Conservation (phyloP, 345 rosid species). For the Draba incana region DNA sequence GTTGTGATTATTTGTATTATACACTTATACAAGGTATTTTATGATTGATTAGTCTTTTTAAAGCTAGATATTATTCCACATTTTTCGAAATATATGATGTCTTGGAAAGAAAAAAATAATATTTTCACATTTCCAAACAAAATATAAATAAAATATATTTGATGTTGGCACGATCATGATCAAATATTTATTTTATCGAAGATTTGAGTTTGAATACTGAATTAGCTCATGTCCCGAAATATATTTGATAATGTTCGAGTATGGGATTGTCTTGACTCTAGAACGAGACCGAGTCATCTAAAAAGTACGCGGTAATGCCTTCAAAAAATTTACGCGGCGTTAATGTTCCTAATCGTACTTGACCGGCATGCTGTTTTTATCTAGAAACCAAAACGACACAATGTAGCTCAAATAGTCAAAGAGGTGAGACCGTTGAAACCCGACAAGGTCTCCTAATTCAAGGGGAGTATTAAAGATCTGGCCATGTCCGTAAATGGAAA, state of each 20-base stretch:
- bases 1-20: too few species aligned
- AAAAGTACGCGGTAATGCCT: constrained; percentile 14
- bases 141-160: too few species aligned
- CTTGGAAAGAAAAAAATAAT: too few species aligned
- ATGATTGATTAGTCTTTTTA: too few species aligned
- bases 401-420: constrained; percentile 14
- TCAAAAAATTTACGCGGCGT: constrained; percentile 21
- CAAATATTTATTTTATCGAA: too few species aligned
- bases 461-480: constrained; percentile 19
- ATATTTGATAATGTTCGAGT: background rate
- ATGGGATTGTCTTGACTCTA: constrained; percentile 1
- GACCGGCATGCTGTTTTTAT: constrained; percentile 28
- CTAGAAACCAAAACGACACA: constrained; percentile 12
- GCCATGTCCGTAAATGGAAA: constrained; percentile 40
- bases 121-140: too few species aligned
- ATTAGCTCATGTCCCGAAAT: background rate
- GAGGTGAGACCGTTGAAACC: constrained; percentile 28
- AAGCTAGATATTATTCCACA: too few species aligned
- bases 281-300: constrained; percentile 13
- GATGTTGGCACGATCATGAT: too few species aligned
- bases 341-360: background rate
- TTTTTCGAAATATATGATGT: too few species aligned
- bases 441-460: constrained; percentile 39
- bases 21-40: too few species aligned
- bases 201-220: background rate